Evolutionary conservation across 495 filamentous ascomycete genomes (phyloP).

Genomic region (Terfezia claveryi): DNA sequence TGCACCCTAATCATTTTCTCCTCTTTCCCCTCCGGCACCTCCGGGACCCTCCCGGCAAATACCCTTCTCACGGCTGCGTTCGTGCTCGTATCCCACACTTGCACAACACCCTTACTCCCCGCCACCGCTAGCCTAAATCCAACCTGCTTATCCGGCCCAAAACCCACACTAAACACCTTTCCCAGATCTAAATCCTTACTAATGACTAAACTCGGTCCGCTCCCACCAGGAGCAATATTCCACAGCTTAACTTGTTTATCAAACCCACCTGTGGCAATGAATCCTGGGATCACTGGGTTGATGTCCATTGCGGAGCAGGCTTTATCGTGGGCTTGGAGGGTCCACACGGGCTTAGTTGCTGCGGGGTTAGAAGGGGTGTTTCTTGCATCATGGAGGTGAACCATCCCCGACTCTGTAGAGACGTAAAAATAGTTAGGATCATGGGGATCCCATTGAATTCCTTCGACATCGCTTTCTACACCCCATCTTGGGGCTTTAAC

Average conservation of each 20-base stretch:
- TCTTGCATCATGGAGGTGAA: slow-evolving; percentile 72
- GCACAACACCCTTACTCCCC: slow-evolving; percentile 80
- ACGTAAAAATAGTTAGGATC: slow-evolving; percentile 84
- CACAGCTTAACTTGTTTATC: slow-evolving; percentile 93
- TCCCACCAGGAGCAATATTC: slow-evolving; percentile 51
- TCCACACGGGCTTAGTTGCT: slow-evolving; percentile 69
- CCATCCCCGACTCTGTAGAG: slow-evolving; percentile 69
- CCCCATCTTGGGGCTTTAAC: slow-evolving; percentile 55
- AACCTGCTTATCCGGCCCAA: slow-evolving; percentile 73
- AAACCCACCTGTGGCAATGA: slow-evolving; percentile 73
- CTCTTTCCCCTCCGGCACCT: slow-evolving; percentile 34
- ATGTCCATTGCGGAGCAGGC: slow-evolving; percentile 89
- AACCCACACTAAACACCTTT: slow-evolving; percentile 76
- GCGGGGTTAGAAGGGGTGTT: slow-evolving; percentile 42
- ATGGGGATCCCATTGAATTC: slow-evolving; percentile 78
- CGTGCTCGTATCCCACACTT: slow-evolving; percentile 92
- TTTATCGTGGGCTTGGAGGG: slow-evolving; percentile 81
- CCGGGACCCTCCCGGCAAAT: slow-evolving; percentile 52
- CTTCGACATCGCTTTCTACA: slow-evolving; percentile 88
- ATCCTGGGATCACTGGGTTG: slow-evolving; percentile 71
- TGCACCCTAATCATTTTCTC: slow-evolving; percentile 57
- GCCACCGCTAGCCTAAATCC: slow-evolving; percentile 81
- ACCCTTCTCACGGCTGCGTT: slow-evolving; percentile 71
- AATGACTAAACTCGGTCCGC: slow-evolving; percentile 59
- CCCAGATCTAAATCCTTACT: slow-evolving; percentile 79